Conservation (phyloP, 345 rosid species). For the Trapa bicornis region DNA sequence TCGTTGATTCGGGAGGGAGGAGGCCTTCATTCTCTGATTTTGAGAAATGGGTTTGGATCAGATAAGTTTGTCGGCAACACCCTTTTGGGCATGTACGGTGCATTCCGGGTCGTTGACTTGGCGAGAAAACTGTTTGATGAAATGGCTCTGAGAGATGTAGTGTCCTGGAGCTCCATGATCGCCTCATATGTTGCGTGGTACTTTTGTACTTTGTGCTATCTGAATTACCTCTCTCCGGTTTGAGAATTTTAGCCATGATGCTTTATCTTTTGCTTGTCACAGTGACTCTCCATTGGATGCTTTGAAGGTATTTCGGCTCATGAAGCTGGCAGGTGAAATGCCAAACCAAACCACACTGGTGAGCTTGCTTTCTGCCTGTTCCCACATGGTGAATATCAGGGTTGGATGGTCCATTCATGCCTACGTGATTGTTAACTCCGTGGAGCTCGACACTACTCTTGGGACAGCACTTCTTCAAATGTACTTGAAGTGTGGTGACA, state of each 20-base stretch:
- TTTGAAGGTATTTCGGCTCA: slow-evolving; percentile 17
- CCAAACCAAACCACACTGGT: slow-evolving; percentile 22
- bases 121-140: slow-evolving; percentile 25
- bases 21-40: slow-evolving; percentile 15
- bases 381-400: slow-evolving; percentile 14
- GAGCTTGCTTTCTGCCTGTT: slow-evolving; percentile 25
- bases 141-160: slow-evolving; percentile 30
- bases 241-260: neutral
- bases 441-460: slow-evolving; percentile 24
- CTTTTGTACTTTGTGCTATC: slow-evolving; percentile 4
- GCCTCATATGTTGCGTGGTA: slow-evolving; percentile 27
- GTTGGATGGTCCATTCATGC: slow-evolving; percentile 25
- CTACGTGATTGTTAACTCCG: slow-evolving; percentile 12
- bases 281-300: slow-evolving; percentile 23
- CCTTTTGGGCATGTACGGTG: slow-evolving; percentile 22
- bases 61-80: slow-evolving; percentile 20
- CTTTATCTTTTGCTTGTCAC: slow-evolving; percentile 1
- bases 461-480: slow-evolving; percentile 43
- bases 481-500: slow-evolving; percentile 41
- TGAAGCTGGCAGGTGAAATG: slow-evolving; percentile 12
- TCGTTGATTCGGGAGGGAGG: slow-evolving; percentile 11
- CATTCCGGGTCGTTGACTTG: slow-evolving; percentile 15
- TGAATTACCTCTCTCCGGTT: neutral
- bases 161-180: slow-evolving; percentile 44
- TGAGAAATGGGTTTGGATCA: slow-evolving; percentile 11